Evolutionary conservation across 768 basidiomycete genomes (phyloP).

Genomic region (Mycena albidolilacea): DNA sequence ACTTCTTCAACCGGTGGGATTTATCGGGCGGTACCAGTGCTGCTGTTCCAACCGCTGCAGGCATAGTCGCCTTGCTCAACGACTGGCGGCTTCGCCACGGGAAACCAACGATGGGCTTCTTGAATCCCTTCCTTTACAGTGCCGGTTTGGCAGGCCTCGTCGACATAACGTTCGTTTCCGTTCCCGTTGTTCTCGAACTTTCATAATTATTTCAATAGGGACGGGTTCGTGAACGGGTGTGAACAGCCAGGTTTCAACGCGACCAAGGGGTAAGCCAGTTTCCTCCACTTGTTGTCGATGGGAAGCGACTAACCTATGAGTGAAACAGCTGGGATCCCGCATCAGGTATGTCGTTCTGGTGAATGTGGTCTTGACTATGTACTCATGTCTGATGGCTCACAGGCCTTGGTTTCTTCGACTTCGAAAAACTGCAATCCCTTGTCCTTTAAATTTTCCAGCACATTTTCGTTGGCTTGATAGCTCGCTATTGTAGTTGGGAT

Average conservation of each 20-base stretch:
- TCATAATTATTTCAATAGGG: slow-evolving; percentile 48
- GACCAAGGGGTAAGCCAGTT: slow-evolving; percentile 12
- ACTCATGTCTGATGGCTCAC: background rate
- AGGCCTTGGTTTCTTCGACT: slow-evolving; percentile 56
- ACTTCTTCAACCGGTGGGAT: slow-evolving; percentile 45
- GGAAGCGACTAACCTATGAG: background rate
- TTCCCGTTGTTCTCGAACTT: slow-evolving; percentile 47
- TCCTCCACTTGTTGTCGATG: background rate
- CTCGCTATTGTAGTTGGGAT: no score
- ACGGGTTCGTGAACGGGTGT: slow-evolving; percentile 52
- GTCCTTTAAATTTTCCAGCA: slow-evolving; percentile 32
- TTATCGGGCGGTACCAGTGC: slow-evolving; percentile 57
- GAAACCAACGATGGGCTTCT: slow-evolving; percentile 55
- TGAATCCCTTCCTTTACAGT: slow-evolving; percentile 57
- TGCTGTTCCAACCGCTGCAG: slow-evolving; percentile 52
- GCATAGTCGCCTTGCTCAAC: slow-evolving; percentile 58
- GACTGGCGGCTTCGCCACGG: slow-evolving; percentile 53
- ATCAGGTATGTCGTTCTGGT: slow-evolving; percentile 45
- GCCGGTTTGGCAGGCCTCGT: slow-evolving; percentile 45
- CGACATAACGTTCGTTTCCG: slow-evolving; percentile 57
- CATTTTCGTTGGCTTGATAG: no score
- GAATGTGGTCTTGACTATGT: background rate
- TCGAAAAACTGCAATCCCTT: slow-evolving; percentile 46
- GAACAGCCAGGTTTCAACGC: slow-evolving; percentile 45
- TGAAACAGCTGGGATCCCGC: slow-evolving; percentile 42